Base-by-base conservation (phyloP, 495 filamentous ascomycete species). In the Aspergillus cavernicola region DNA sequence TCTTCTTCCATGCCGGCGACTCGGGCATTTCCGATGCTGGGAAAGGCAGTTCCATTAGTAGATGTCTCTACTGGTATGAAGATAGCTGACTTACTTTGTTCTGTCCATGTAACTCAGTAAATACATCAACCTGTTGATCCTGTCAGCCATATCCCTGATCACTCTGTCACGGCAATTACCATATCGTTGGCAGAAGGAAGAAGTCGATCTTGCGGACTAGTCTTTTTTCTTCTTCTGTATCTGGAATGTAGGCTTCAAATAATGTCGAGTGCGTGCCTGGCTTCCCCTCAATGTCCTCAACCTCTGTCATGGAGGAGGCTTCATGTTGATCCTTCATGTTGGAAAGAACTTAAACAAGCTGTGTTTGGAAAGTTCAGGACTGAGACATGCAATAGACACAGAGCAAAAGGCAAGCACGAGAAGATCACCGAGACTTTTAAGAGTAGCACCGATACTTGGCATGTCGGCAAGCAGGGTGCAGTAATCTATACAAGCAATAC, bases 161-260 rank as follows among this genome's bases (percentile, higher is more conserved):
- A n/a, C n/a, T 16, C 4, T 40, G 19, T 2, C 10, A 28, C 32
- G 12, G 32, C 3, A 15, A 4, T 12, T 43, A 43, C 60, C 71
- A 77, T 18, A 75, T 57, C 18, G 63, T 63, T 24, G 68, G 69
- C 68, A 78, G 70, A 31, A 78, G 71, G 35, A 63, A 70, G 19
- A 49, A 51, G 53, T 76, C 73, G 6, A 78, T 59, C 58, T 75
- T 76, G 41, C 60, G 61, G 13, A 76, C 74, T 18, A 78, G 55
- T 0, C 18, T 6, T 26, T 29, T 53, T 15, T 53, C 51, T 24
- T 53, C 39, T 1, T 44, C 29, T 8, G 29, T 47, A 6, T 26
- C 44, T 8, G 44, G 44, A 5, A 47, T 26, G 18, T 47, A 47
- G 29, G 10, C 16, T 3, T 15, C 18, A 6, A 40, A 18, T 6